phyloP scores from a whole-genome alignment of 2,329 filamentous ascomycete genomes.

The Diaporthe amygdali region DNA sequence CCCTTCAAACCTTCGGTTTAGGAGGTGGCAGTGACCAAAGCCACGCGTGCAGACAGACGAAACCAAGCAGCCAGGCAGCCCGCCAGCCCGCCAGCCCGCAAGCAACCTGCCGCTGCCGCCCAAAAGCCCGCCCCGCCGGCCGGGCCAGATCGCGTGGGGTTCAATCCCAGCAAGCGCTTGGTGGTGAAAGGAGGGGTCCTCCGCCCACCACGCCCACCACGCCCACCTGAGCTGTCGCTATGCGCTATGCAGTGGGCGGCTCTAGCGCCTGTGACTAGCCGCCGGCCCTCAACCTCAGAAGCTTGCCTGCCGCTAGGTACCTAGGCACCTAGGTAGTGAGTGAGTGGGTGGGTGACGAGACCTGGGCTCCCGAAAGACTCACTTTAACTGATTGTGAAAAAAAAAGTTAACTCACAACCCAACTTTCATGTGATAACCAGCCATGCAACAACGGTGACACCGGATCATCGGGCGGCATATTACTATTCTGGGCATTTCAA shows the following conservation, averaged over 20 bases:
- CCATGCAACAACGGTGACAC: constrained; percentile 14
- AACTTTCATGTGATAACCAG: constrained; percentile 12
- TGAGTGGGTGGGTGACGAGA: constrained; percentile 9
- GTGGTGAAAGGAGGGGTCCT: not conserved
- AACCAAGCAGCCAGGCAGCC: not conserved
- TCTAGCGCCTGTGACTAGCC: not conserved
- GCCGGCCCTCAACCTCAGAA: not conserved
- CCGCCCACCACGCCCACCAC: no score
- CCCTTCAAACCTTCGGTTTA: constrained; percentile 4
- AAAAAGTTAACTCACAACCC: not conserved
- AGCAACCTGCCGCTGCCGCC: not conserved
- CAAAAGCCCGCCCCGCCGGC: not conserved
- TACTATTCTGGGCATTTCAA: not conserved
- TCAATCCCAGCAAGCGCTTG: not conserved
- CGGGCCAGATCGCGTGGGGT: constrained; percentile 15
- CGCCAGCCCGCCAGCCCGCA: not conserved
- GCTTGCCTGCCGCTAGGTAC: not conserved
- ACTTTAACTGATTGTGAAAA: not conserved
- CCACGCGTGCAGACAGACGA: not conserved
- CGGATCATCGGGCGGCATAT: not conserved
- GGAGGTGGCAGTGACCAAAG: constrained; percentile 32
- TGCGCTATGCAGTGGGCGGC: not conserved
- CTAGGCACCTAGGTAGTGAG: not conserved
- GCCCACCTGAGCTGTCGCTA: no score
- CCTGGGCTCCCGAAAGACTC: not conserved